Base-by-base conservation (phyloP, 2,329 filamentous ascomycete species). In the Emydomyces testavorans region DNA sequence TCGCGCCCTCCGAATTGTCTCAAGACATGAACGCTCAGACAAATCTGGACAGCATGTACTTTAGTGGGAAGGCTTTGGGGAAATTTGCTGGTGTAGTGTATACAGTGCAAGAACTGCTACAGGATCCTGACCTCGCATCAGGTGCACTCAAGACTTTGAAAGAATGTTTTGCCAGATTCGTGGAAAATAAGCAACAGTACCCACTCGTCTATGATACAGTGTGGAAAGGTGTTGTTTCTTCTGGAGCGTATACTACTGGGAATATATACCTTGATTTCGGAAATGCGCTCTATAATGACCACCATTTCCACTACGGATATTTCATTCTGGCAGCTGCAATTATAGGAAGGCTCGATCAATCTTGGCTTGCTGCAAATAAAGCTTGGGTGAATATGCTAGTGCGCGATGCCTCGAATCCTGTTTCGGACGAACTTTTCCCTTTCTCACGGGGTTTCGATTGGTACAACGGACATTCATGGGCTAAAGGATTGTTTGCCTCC, bases 391-490 rank as follows among this genome's bases (percentile, higher is more conserved):
- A 95, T 62, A 79, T 77, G 54, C 73, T 98, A 38, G 81, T 92
- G 41, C 82, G 92, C 50, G 92, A 98, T 58, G 78, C 72, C 41
- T 82, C 88, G 38, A 94, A 94, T 64, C 81, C 88, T 0, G 81
- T 77, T 56, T 60, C 72, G 2, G 89, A 94, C 61, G 71, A 74
- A 23, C 79, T 79, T 57, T 96, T 93, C 64, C 89, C 90, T 0
- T 81, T 86, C 56, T 89, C 77, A 52, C 78, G 92, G 41, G 78
- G 73, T 49, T 96, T 95, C 60, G 92, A 96, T 66, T 95, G 87
- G 86, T 96, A 82, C 64, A 80, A 93, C 59, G 92, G 90, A 1
- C 92, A 96, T 71, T 88, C 83, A 50, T 95, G 90, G 87, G 90
- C 90, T 2, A 87, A 74, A 58, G 71, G 69, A 1, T 61, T 77